Evolutionary conservation across 2,329 filamentous ascomycete genomes (phyloP), one percentile per base, ranked within the genome.

Genomic region (Curvularia sp.): DNA sequence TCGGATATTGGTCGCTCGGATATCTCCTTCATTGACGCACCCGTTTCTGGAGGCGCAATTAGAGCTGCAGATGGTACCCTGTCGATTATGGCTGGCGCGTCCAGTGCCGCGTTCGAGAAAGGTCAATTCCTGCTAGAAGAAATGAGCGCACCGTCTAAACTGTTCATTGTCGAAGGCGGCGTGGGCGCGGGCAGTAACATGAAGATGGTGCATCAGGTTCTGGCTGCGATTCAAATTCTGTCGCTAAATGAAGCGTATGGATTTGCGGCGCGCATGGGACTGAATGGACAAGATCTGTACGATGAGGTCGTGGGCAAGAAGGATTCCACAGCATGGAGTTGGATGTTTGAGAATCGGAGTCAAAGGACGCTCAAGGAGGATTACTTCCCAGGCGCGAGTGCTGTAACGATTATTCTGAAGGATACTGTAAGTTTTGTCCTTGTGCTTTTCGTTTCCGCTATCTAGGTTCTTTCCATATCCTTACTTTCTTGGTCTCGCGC

Each of bases 11-110:
- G 85, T 10, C 81, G 89, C 6, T 73, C 76, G 2, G 90, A 93
- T 69, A 82, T 93, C 30, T 79, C 82, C 49, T 83, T 92, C 51
- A 83, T 93, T 50, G 90, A 92, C 75, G 84, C 85, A 22, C 90
- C 90, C 0, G 90, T 93, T 0, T 91, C 88, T 0, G 90, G 90
- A 0, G 90, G 90, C 1, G 85, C 88, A 0, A 81, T 84, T 9
- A 83, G 89, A 33, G 89, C 89, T 1, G 88, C 88, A 0, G 84
- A 89, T 49, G 90, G 90, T 3, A 91, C 89, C 0, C 78, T 93
- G 42, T 90, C 88, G 6, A 92, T 93, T 71, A 91, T 93, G 85
- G 88, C 88, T 0, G 86, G 87, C 1, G 88, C 83, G 0, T 79
- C 84, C 0, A 81, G 84, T 0, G 81, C 80, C 2, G 85, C 86